Percentiles rank a stretch among this genome's conserved stretches.
These are phyloP conservation scores for Pythium aphanidermatum DNA, from an alignment of 352 stramenopile genomes.

Conservation along the genomic window DNA sequence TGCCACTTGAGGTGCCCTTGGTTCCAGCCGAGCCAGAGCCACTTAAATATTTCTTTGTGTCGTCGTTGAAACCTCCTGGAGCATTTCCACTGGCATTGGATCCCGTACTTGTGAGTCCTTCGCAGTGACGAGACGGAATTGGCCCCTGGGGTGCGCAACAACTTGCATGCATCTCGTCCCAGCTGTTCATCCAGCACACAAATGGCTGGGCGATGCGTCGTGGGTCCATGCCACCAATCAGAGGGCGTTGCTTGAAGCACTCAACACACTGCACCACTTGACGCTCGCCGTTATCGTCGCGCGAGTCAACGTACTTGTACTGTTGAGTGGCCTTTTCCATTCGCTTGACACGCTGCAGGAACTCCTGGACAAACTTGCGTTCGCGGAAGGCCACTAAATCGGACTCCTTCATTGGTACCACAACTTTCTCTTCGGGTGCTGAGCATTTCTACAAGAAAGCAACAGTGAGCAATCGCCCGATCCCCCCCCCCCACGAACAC, in stretches of 20 bases:
- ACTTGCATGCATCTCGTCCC: slow-evolving; percentile 70
- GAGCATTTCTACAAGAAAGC: slow-evolving; percentile 56
- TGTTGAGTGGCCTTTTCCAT: slow-evolving; percentile 63
- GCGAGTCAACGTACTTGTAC: slow-evolving; percentile 56
- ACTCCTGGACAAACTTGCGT: slow-evolving; percentile 60
- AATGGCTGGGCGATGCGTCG: slow-evolving; percentile 66
- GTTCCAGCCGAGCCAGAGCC: not conserved
- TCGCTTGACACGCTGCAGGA: slow-evolving; percentile 62
- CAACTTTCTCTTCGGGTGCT: slow-evolving; percentile 56
- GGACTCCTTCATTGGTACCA: slow-evolving; percentile 56
- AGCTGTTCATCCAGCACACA: slow-evolving; percentile 79
- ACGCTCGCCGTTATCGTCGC: slow-evolving; percentile 61
- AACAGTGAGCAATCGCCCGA: too few species aligned
- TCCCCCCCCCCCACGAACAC: too few species aligned
- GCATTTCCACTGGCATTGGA: not conserved
- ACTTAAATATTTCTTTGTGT: slow-evolving; percentile 18
- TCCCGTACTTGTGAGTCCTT: not conserved
- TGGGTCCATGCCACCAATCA: slow-evolving; percentile 73
- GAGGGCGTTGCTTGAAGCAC: slow-evolving; percentile 63
- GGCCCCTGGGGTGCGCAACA: slow-evolving; percentile 63
- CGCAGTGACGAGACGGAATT: slow-evolving; percentile 20
- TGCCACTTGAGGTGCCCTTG: not conserved
- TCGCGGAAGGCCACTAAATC: slow-evolving; percentile 59
- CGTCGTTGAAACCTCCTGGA: slow-evolving; percentile 1
- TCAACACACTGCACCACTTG: slow-evolving; percentile 65